phyloP scores from a whole-genome alignment of 2,329 filamentous ascomycete genomes.

The Verruconis gallopava region DNA sequence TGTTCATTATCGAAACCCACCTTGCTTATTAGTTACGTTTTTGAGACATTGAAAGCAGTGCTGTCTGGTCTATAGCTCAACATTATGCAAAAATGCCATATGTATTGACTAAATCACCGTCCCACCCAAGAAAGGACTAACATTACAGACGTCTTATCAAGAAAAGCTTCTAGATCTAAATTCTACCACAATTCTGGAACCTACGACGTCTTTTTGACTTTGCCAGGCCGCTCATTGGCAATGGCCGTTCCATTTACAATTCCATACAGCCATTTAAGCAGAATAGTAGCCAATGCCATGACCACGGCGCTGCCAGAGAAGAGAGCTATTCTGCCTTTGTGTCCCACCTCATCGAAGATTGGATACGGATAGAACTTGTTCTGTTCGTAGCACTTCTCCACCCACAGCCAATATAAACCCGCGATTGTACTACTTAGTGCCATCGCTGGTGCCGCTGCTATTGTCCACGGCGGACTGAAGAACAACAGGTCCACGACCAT shows the following conservation, averaged over 20 bases:
- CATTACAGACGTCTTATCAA: neutral
- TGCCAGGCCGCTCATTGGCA: neutral
- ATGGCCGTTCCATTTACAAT: conserved; percentile 9
- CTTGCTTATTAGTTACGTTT: too few species aligned
- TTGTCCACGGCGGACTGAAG: conserved; percentile 60
- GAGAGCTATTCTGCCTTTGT: conserved; percentile 50
- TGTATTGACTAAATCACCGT: too few species aligned
- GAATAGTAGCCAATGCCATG: conserved; percentile 40
- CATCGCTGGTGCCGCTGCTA: conserved; percentile 47
- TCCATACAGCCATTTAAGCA: conserved; percentile 7
- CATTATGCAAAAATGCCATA: neutral
- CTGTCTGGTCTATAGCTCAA: neutral
- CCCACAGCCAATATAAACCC: conserved; percentile 63
- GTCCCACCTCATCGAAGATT: conserved; percentile 57
- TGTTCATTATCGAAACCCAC: too few species aligned
- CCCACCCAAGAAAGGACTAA: neutral
- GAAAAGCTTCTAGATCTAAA: too few species aligned
- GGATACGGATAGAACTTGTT: conserved; percentile 79
- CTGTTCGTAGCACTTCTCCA: conserved; percentile 55
- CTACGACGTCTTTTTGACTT: conserved; percentile 1
- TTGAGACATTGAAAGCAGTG: too few species aligned
- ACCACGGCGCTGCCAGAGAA: conserved; percentile 57
- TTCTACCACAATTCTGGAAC: too few species aligned
- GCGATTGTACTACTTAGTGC: conserved; percentile 45
- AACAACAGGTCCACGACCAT: conserved; percentile 53